Evolutionary conservation across 768 basidiomycete genomes (phyloP).

Genomic region (Cystobasidium ongulense): DNA sequence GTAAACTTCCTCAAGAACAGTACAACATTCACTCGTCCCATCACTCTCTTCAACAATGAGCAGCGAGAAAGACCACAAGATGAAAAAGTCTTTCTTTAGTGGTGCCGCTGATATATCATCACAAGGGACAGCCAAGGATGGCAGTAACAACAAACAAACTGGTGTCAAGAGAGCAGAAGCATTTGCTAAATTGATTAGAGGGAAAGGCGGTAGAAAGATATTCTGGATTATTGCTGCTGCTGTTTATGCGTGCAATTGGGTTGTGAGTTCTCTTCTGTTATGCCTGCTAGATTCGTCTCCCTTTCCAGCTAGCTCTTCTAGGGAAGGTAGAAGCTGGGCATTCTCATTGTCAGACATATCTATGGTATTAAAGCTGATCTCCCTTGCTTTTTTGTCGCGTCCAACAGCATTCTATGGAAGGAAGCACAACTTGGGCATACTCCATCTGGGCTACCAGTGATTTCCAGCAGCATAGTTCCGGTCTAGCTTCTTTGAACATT

Average conservation of each 20-base stretch:
- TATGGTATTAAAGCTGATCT: too few species aligned
- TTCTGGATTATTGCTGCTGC: slow-evolving; percentile 4
- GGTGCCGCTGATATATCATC: neutral
- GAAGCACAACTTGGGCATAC: slow-evolving; percentile 30
- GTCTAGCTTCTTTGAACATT: slow-evolving; percentile 43
- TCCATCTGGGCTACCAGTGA: slow-evolving; percentile 43
- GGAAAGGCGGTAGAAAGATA: slow-evolving; percentile 9
- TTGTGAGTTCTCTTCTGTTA: neutral
- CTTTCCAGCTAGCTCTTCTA: too few species aligned
- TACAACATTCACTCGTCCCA: neutral
- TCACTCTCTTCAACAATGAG: neutral
- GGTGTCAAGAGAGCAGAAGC: neutral
- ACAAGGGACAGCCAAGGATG: neutral
- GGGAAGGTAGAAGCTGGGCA: too few species aligned
- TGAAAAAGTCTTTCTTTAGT: neutral
- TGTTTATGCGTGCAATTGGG: neutral
- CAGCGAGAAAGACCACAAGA: neutral
- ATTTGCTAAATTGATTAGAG: slow-evolving; percentile 2
- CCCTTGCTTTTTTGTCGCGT: neutral
- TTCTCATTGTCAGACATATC: too few species aligned
- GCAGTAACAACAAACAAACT: neutral
- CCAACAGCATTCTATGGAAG: slow-evolving; percentile 19
- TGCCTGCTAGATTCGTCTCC: too few species aligned
- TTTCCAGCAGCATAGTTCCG: slow-evolving; percentile 43
- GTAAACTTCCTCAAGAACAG: neutral